Evolutionary conservation across 192 early-diverging fungal species (phyloP).

Genomic region (Obelidium mucronatum): DNA sequence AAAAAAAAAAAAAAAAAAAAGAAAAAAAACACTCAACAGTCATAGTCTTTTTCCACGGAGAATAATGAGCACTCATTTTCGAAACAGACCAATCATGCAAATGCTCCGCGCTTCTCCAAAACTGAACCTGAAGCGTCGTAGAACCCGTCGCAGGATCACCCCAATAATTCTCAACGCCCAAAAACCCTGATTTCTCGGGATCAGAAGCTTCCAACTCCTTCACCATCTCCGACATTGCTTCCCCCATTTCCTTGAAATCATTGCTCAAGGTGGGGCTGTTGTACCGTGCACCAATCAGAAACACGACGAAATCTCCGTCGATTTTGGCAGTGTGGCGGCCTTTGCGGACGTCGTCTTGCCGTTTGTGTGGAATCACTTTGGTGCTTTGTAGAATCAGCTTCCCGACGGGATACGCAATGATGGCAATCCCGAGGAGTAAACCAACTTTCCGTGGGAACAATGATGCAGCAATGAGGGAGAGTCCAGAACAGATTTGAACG

Average conservation of each 20-base stretch:
- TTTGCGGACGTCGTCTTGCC: neutral
- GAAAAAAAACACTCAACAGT: too few relatives aligned
- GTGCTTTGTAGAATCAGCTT: too few relatives aligned
- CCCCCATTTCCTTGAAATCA: slow-evolving; percentile 16
- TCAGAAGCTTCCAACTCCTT: slow-evolving; percentile 23
- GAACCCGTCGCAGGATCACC: neutral
- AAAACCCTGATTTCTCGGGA: neutral
- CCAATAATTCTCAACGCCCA: neutral
- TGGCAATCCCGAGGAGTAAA: too few relatives aligned
- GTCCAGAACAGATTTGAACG: too few relatives aligned
- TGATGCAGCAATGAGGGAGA: too few relatives aligned
- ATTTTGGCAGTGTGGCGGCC: slow-evolving; percentile 28
- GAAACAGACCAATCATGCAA: too few relatives aligned
- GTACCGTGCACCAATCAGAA: slow-evolving; percentile 34
- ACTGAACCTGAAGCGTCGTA: neutral
- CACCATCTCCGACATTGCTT: slow-evolving; percentile 20
- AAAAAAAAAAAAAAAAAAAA: too few relatives aligned
- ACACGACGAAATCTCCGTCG: slow-evolving; percentile 44
- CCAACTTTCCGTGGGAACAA: too few relatives aligned
- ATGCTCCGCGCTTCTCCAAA: too few relatives aligned
- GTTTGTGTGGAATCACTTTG: neutral
- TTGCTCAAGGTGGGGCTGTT: slow-evolving; percentile 8
- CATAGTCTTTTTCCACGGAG: too few relatives aligned
- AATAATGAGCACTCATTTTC: too few relatives aligned
- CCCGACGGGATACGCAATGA: too few relatives aligned